Evolutionary conservation across 768 basidiomycete genomes (phyloP).

Genomic region (Boletus reticuloceps): DNA sequence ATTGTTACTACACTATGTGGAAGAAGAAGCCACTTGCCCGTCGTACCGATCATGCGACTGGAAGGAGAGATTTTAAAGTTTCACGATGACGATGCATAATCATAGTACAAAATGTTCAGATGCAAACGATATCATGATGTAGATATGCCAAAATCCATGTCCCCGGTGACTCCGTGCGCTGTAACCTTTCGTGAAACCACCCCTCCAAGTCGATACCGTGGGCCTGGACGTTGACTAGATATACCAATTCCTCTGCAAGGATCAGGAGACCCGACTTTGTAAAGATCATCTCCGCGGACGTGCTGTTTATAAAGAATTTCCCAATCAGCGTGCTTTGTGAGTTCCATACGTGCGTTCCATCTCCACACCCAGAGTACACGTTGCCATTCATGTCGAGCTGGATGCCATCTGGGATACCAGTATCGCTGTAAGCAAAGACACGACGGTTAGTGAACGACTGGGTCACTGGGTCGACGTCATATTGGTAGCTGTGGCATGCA

Average conservation of each 20-base stretch:
- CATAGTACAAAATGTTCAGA: too few relatives aligned
- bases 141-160: too few relatives aligned
- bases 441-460: constrained; percentile 58
- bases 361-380: constrained; percentile 63
- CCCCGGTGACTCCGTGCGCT: too few relatives aligned
- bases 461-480: constrained; percentile 56
- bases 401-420: constrained; percentile 66
- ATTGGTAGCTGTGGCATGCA: constrained; percentile 54
- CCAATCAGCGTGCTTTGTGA: constrained; percentile 47
- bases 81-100: too few relatives aligned
- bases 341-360: constrained; percentile 66
- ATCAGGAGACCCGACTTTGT: constrained; percentile 40
- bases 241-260: constrained; percentile 37
- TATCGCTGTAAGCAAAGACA: constrained; percentile 64
- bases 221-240: constrained; percentile 35
- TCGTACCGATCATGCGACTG: too few relatives aligned
- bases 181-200: too few relatives aligned
- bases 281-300: constrained; percentile 40
- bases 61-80: too few relatives aligned
- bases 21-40: too few relatives aligned
- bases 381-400: constrained; percentile 64
- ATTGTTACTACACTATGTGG: too few relatives aligned
- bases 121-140: too few relatives aligned
- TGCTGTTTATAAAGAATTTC: constrained; percentile 21
- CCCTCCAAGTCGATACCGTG: constrained; percentile 18